Base-by-base conservation (phyloP, 345 rosid genomes). In the Alliaria petiolata region DNA sequence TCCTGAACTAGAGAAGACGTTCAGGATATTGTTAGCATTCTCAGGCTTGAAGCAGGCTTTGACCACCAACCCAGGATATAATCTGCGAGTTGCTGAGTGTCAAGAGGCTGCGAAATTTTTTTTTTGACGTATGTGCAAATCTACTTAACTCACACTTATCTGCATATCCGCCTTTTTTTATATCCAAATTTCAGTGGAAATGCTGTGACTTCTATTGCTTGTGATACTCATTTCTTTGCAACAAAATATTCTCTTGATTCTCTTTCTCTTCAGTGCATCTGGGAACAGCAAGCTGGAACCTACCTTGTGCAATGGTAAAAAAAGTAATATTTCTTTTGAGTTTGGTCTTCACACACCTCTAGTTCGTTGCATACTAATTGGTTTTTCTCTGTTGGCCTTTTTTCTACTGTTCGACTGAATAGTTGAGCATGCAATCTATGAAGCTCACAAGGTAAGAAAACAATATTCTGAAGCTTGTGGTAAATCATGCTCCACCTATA, bases 61-160 rank as follows among this genome's bases (percentile, higher is more conserved):
- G 81, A 91, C 93, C 62, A 86, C 75, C 75, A 91, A 85, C 79
- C 95, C 97, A 76, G 99, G 99, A 68, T 95, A 95, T 72, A 95
- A 95, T 74, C 62, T 79, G 42, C 91, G 99, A 39, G 99, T 91
- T 83, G 75, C 83, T 65, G 99, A 91, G 75, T 95, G 99, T 72
- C 91, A 78, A 75, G 87, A 91, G 87, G 99, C 99, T 39, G 99
- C 99, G 45, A 79, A 83, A 72, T 53, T 86, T 74, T 91, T 74
- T 91, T 93, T 62, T 77, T 93, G 62, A 33, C 65, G 99, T 93
- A 86, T 61, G 87, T 65, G 84, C 13, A 20, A 54, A 46, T 45
- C 70, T 43, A 42, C 61, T 55, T 46, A 54, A 44, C 28, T 45
- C 38, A 52, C 42, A 43, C 38, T 40, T 33, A 51, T 64, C 14